These are phyloP conservation scores for Phanerodontia chrysosporium DNA, from an alignment of 768 basidiomycete species.

Conservation along the genomic window DNA sequence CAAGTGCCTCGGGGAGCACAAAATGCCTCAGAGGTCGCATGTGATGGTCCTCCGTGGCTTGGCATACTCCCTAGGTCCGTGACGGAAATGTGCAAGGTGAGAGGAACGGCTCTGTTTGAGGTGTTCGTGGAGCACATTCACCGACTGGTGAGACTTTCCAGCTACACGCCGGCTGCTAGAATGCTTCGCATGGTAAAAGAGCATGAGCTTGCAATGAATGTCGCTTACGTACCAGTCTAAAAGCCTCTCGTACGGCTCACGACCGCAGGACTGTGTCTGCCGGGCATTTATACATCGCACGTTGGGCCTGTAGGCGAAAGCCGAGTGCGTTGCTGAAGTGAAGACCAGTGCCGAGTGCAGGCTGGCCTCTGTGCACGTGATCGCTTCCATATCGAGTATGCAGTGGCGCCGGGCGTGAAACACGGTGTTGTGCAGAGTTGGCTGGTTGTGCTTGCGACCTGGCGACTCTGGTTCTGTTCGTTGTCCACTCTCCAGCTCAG, in stretches of 20 bases:
- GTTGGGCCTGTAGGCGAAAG: neutral
- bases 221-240: neutral
- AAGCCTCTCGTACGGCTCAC: neutral
- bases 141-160: neutral
- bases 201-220: neutral
- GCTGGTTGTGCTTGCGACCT: constrained; percentile 1
- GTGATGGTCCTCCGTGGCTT: neutral
- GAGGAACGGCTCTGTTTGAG: neutral
- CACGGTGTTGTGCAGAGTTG: neutral
- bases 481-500: neutral
- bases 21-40: neutral
- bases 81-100: neutral
- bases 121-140: neutral
- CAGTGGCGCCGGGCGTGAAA: constrained; percentile 1
- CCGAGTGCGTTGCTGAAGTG: neutral
- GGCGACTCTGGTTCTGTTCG: neutral
- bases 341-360: neutral
- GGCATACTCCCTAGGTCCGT: neutral
- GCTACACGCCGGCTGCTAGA: neutral
- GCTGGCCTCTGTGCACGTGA: neutral
- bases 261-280: neutral
- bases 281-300: no score
- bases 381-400: neutral
- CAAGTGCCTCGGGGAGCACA: neutral
- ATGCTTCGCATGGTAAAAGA: neutral